A percentile compares a stretch with the other conserved stretches of the same genome.
Evolutionary conservation across 345 rosid genomes (phyloP).

Genomic region (Populus ilicifolia): DNA sequence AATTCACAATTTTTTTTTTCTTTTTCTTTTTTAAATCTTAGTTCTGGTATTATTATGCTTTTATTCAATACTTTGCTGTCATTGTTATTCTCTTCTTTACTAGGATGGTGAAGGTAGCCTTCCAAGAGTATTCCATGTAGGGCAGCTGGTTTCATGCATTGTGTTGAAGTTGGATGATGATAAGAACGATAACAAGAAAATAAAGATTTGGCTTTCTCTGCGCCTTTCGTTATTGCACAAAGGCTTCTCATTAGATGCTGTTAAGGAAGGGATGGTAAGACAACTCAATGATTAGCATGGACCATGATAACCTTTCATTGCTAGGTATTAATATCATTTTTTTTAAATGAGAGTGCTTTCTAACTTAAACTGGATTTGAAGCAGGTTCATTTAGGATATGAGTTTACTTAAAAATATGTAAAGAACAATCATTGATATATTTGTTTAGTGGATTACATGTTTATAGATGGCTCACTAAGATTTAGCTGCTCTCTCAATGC

Average conservation of each 20-base stretch:
- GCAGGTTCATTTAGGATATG: neutral
- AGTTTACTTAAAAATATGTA: neutral
- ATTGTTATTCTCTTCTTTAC: neutral
- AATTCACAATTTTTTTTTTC: neutral
- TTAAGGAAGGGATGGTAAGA: constrained; percentile 93
- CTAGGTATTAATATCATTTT: neutral
- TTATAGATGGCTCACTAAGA: neutral
- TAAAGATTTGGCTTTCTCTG: constrained; percentile 86
- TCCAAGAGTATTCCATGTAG: constrained; percentile 47
- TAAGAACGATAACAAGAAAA: constrained; percentile 66
- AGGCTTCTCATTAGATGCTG: constrained; percentile 62
- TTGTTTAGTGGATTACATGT: neutral
- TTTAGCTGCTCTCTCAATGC: neutral
- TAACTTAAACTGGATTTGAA: neutral
- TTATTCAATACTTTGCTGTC: neutral
- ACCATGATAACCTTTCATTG: neutral
- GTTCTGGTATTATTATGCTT: neutral
- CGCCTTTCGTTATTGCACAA: constrained; percentile 75
- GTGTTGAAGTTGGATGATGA: constrained; percentile 81
- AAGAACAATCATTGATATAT: neutral
- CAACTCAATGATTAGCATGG: neutral
- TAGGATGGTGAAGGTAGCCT: constrained; percentile 61
- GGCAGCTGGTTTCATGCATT: constrained; percentile 86
- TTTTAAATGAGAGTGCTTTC: neutral
- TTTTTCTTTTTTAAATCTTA: neutral